phyloP scores from a whole-genome alignment of 495 filamentous ascomycete genomes.

The Lasiosphaeriaceae sp. region DNA sequence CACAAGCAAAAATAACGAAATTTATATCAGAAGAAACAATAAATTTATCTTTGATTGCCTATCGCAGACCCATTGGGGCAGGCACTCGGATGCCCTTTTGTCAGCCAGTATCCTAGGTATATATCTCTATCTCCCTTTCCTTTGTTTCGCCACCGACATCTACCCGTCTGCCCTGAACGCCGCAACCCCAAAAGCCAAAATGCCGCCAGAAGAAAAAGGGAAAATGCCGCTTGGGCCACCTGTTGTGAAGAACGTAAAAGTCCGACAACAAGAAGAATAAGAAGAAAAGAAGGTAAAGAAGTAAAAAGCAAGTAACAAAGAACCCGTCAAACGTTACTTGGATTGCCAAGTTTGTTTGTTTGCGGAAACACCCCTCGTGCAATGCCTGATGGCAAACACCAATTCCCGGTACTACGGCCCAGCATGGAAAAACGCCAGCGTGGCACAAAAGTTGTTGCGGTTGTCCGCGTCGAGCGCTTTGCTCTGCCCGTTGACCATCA shows the following conservation, averaged over 20 bases:
- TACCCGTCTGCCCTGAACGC: not conserved
- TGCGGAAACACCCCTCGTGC: not conserved
- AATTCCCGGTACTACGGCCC: not conserved
- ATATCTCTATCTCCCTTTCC: not conserved
- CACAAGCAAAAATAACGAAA: not conserved
- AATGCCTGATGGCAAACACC: not conserved
- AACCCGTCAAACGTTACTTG: no score
- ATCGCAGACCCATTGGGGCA: not conserved
- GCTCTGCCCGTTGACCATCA: conserved; percentile 57
- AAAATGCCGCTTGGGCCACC: not conserved
- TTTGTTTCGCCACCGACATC: not conserved
- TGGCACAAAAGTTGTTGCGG: conserved; percentile 70
- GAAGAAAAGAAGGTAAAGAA: not conserved
- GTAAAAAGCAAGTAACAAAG: not conserved
- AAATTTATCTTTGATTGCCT: not conserved
- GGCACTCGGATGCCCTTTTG: not conserved
- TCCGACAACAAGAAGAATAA: not conserved
- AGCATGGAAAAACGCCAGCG: conserved; percentile 56
- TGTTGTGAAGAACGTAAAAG: not conserved
- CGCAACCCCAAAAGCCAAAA: not conserved
- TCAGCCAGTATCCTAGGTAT: not conserved
- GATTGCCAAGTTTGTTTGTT: no score
- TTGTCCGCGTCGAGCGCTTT: conserved; percentile 61
- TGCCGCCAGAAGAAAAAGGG: not conserved
- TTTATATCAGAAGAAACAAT: not conserved